Percentiles rank a stretch among this genome's conserved stretches.
Conservation (phyloP, 83 land plant genomes). For the Isoetes engelmannii region DNA sequence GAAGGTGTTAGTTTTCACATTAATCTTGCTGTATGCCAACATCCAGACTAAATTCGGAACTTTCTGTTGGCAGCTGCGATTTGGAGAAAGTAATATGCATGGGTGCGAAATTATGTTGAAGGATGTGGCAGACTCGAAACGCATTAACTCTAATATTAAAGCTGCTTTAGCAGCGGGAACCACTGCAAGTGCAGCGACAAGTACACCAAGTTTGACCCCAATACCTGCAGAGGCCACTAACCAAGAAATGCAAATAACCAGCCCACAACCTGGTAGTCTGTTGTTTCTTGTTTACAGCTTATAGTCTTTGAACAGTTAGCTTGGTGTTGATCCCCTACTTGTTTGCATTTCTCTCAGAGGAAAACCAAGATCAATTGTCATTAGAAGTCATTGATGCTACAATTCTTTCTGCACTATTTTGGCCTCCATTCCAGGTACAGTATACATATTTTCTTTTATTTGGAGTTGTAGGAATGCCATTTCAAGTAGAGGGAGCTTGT, state of each 20-base stretch:
- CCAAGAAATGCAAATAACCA: no score
- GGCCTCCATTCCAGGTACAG: slow-evolving; percentile 93
- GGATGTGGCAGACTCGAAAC: slow-evolving; percentile 91
- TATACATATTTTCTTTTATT: neutral
- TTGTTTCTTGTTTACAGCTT: no score
- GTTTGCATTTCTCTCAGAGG: slow-evolving; percentile 12
- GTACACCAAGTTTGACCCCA: no score
- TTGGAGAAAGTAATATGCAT: slow-evolving; percentile 98
- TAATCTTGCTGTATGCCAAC: neutral
- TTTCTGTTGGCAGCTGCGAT: slow-evolving; percentile 53
- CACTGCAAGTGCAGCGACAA: no score
- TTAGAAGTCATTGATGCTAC: slow-evolving; percentile 69
- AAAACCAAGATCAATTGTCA: slow-evolving; percentile 31
- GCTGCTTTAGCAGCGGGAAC: slow-evolving; percentile 36
- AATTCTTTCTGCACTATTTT: slow-evolving; percentile 85
- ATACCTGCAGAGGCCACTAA: no score
- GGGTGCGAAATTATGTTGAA: slow-evolving; percentile 96
- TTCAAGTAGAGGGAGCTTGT: no score
- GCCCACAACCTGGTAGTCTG: no score
- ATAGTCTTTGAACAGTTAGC: no score
- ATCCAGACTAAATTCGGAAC: neutral
- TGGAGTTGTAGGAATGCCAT: neutral
- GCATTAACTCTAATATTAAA: slow-evolving; percentile 82
- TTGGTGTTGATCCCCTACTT: no score
- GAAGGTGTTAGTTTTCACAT: slow-evolving; percentile 40